A percentile compares a stretch with the other conserved stretches of the same genome.
Conservation (phyloP, 2,329 filamentous ascomycete genomes). For the Pseudogymnoascus sp. region DNA sequence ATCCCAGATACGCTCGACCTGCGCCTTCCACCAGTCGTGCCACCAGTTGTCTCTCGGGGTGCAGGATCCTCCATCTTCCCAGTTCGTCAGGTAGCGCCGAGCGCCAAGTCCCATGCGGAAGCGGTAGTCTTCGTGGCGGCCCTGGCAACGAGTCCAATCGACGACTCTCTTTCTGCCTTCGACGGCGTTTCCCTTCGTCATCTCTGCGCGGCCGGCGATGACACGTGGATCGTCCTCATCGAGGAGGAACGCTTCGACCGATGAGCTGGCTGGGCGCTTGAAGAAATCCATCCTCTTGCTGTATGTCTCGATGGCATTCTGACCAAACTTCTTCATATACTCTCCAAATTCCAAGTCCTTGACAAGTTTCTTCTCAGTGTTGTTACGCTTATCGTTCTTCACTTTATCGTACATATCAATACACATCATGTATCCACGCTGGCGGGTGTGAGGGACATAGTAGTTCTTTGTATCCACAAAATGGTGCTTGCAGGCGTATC, state of each 20-base stretch:
- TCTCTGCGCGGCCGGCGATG: constrained; percentile 41
- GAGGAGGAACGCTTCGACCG: constrained; percentile 54
- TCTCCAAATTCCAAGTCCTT: constrained; percentile 11
- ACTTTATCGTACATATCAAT: constrained; percentile 37
- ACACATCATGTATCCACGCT: constrained; percentile 51
- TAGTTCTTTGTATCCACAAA: constrained; percentile 61
- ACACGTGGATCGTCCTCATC: constrained; percentile 45
- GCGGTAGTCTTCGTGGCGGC: constrained; percentile 52
- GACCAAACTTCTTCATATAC: constrained; percentile 1
- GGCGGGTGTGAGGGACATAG: constrained; percentile 64
- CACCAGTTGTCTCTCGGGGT: constrained; percentile 48
- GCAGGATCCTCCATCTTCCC: constrained; percentile 46
- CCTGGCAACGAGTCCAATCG: constrained; percentile 49
- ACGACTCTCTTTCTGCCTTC: constrained; percentile 29
- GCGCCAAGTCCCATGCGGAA: constrained; percentile 42
- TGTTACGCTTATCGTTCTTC: constrained; percentile 22
- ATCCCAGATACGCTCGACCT: constrained; percentile 56
- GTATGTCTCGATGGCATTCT: constrained; percentile 2
- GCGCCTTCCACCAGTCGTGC: constrained; percentile 39
- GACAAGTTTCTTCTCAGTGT: constrained; percentile 40
- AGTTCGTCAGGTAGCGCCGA: constrained; percentile 50
- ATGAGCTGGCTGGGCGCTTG: constrained; percentile 50
- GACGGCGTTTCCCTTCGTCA: constrained; percentile 28
- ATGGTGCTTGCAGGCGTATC: constrained; percentile 45
- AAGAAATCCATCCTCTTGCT: constrained; percentile 12